These are phyloP conservation scores for Rhipidocladum racemiflorum DNA, from an alignment of 176 grass and related monocot species.

Conservation along the genomic window DNA sequence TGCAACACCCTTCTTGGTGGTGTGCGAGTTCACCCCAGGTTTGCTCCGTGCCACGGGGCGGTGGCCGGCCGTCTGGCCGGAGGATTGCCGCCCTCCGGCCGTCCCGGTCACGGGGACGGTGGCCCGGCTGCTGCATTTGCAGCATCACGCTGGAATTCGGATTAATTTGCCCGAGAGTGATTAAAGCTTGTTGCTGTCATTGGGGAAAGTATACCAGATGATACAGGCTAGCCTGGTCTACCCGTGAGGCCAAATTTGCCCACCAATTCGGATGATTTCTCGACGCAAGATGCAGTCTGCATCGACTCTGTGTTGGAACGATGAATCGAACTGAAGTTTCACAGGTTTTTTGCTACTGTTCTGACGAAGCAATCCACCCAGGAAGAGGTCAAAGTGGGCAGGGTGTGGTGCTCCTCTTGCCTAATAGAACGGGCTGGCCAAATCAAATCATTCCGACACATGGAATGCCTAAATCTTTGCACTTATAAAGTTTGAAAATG, in stretches of 20 bases:
- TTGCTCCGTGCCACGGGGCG: neutral
- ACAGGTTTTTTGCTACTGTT: neutral
- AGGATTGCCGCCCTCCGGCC: neutral
- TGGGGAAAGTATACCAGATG: conserved; percentile 13
- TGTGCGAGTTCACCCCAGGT: conserved; percentile 34
- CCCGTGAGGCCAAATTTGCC: neutral
- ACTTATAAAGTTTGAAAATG: neutral
- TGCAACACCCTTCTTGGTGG: neutral
- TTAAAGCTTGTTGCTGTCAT: neutral
- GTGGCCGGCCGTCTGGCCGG: conserved; percentile 25
- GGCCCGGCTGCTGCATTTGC: conserved; percentile 27
- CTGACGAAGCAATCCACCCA: neutral
- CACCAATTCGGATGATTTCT: neutral
- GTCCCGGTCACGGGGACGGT: neutral
- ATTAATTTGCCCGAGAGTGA: neutral
- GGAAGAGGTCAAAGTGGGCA: conserved; percentile 41
- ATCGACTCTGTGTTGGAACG: neutral
- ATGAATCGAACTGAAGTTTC: neutral
- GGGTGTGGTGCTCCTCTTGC: neutral
- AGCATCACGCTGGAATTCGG: too few relatives aligned
- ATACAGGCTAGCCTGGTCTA: neutral
- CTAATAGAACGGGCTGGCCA: neutral
- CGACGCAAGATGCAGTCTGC: neutral
- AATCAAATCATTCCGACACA: neutral
- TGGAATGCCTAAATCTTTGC: neutral